Percentiles rank a stretch among this genome's conserved stretches.
phyloP scores from a whole-genome alignment of 345 rosid species.

The Salix brachista region DNA sequence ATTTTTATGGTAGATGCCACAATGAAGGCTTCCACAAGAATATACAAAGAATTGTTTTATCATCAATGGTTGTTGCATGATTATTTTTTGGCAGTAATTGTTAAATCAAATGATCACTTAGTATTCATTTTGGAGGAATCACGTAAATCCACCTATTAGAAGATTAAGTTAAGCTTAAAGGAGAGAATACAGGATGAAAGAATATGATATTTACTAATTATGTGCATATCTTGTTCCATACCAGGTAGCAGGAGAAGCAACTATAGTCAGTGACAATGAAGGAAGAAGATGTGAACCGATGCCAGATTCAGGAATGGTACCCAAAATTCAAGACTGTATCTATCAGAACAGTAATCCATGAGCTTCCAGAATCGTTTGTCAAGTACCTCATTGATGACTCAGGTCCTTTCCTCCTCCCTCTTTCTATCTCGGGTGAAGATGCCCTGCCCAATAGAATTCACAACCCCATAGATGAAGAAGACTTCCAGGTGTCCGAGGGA shows the following conservation, averaged over 20 bases:
- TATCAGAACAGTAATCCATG: constrained; percentile 59
- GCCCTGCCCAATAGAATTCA: constrained; percentile 74
- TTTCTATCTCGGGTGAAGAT: constrained; percentile 52
- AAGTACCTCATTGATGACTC: constrained; percentile 66
- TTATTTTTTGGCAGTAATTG: not conserved
- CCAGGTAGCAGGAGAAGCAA: not conserved
- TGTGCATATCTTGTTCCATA: not conserved
- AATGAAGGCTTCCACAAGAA: not conserved
- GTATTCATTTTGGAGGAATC: not conserved
- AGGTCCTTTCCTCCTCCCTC: constrained; percentile 70
- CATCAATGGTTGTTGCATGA: not conserved
- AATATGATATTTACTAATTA: not conserved
- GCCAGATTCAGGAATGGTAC: constrained; percentile 90
- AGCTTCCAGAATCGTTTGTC: constrained; percentile 74
- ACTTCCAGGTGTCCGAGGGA: constrained; percentile 55
- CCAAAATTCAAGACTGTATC: constrained; percentile 66
- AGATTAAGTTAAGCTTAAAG: not conserved
- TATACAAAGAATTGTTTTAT: not conserved
- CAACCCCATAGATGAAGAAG: constrained; percentile 62
- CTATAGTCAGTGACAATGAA: constrained; percentile 38
- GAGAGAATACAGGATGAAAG: too few species aligned
- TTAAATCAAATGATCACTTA: not conserved
- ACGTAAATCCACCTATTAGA: not conserved
- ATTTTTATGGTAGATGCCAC: not conserved
- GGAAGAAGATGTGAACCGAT: constrained; percentile 61